Percentiles rank a stretch among this genome's conserved stretches.
phyloP scores from a whole-genome alignment of 305 asterid genomes.

The Fraxinus sp. region DNA sequence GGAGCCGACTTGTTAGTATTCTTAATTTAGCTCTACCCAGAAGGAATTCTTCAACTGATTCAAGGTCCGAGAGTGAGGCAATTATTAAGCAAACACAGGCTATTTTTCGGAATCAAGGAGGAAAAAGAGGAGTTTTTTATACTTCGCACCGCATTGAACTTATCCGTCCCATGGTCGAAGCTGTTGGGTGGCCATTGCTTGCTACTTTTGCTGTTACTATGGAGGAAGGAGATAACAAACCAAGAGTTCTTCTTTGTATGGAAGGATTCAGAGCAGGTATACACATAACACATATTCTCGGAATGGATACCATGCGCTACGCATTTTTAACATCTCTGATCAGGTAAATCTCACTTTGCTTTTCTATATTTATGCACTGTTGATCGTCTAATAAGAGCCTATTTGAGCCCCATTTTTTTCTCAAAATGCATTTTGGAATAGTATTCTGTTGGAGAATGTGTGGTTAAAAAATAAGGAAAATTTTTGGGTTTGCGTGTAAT shows the following conservation, averaged over 20 bases:
- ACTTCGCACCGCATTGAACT: conserved; percentile 91
- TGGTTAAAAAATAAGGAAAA: background rate
- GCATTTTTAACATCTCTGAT: conserved; percentile 93
- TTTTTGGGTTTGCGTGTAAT: background rate
- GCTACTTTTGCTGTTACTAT: conserved; percentile 97
- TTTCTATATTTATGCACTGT: conserved; percentile 10
- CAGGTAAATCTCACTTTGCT: conserved; percentile 52
- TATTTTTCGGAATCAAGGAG: conserved; percentile 76
- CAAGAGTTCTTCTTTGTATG: conserved; percentile 86
- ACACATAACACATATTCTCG: conserved; percentile 89
- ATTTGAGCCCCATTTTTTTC: background rate
- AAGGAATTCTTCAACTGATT: conserved; percentile 61
- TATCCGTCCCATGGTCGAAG: conserved; percentile 94
- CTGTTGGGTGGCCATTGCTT: conserved; percentile 99
- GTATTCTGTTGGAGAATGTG: background rate
- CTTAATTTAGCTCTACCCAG: conserved; percentile 96
- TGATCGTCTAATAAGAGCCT: background rate
- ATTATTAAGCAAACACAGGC: conserved; percentile 84
- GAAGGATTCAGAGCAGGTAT: conserved; percentile 97
- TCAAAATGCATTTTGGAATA: background rate
- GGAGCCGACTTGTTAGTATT: conserved; percentile 76
- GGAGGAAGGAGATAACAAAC: conserved; percentile 98
- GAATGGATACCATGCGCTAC: conserved; percentile 99
- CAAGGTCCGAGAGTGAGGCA: conserved; percentile 86
- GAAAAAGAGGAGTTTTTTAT: conserved; percentile 87